phyloP scores from a whole-genome alignment of 495 filamentous ascomycete genomes.

The Talaromyces nanjingensis region DNA sequence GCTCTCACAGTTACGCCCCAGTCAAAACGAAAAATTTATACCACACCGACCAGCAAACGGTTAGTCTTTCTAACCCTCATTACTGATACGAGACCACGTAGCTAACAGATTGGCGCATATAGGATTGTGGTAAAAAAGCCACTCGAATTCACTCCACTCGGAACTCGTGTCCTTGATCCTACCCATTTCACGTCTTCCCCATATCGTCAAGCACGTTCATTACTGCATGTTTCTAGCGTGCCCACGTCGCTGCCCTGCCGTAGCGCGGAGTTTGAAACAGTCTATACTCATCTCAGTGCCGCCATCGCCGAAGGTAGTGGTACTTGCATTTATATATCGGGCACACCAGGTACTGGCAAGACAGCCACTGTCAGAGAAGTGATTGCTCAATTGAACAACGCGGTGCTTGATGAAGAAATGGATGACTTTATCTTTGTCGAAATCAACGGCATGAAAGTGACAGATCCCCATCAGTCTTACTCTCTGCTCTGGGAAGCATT shows the following conservation, averaged over 20 bases:
- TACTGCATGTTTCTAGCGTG: conserved; percentile 89
- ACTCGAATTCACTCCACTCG: conserved; percentile 90
- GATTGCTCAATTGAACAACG: conserved; percentile 75
- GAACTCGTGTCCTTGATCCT: conserved; percentile 77
- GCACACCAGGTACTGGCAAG: conserved; percentile 97
- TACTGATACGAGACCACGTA: neutral
- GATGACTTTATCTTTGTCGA: conserved; percentile 99
- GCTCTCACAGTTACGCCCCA: conserved; percentile 52
- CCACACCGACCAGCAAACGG: conserved; percentile 68
- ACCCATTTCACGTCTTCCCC: conserved; percentile 73
- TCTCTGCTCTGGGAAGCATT: conserved; percentile 93
- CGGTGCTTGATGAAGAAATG: conserved; percentile 82
- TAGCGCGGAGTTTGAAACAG: conserved; percentile 81
- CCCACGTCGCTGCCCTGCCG: conserved; percentile 85
- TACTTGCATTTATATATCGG: conserved; percentile 98
- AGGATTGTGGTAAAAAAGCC: conserved; percentile 81
- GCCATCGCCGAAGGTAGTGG: conserved; percentile 92
- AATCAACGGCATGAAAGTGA: conserved; percentile 99
- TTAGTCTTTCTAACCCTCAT: conserved; percentile 15
- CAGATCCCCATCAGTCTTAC: conserved; percentile 95
- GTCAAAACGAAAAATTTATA: conserved; percentile 46
- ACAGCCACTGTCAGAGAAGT: conserved; percentile 97
- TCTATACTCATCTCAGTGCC: conserved; percentile 88
- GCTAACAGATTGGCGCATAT: conserved; percentile 5
- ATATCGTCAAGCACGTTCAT: conserved; percentile 81